Conservation (phyloP, 2,329 filamentous ascomycete genomes). For the Trichophaea hybrida region DNA sequence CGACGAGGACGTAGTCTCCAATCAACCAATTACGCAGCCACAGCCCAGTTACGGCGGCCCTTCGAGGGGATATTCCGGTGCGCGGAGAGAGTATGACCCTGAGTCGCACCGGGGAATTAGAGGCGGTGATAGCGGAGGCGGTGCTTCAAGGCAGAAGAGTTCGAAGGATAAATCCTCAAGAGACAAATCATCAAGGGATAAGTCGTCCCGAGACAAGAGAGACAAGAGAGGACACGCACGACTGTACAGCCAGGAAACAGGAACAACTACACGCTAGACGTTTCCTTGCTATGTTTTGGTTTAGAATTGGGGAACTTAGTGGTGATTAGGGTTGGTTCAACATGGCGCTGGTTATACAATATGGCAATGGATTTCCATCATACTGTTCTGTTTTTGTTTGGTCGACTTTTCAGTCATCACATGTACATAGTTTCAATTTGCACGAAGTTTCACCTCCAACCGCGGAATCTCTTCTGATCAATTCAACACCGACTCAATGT, state of each 20-base stretch:
- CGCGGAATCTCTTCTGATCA: too few relatives aligned
- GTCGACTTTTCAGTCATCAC: too few relatives aligned
- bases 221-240: not conserved
- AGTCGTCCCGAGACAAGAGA: not conserved
- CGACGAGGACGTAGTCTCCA: constrained; percentile 5
- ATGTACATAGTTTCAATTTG: too few relatives aligned
- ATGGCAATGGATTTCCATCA: too few relatives aligned
- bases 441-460: too few relatives aligned
- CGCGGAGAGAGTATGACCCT: not conserved
- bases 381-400: too few relatives aligned
- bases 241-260: constrained; percentile 1
- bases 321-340: not conserved
- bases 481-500: too few relatives aligned
- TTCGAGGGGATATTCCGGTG: not conserved
- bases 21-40: constrained; percentile 14
- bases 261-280: not conserved
- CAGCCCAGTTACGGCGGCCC: constrained; percentile 6
- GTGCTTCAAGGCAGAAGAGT: not conserved
- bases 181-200: too few relatives aligned
- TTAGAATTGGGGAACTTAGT: not conserved
- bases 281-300: not conserved
- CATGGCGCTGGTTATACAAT: too few relatives aligned
- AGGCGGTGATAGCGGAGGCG: not conserved
- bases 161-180: not conserved
- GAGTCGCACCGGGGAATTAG: not conserved